Evolutionary conservation across 768 basidiomycete genomes (phyloP), one percentile per base, ranked within the genome.

Genomic region (Collybia nuda): DNA sequence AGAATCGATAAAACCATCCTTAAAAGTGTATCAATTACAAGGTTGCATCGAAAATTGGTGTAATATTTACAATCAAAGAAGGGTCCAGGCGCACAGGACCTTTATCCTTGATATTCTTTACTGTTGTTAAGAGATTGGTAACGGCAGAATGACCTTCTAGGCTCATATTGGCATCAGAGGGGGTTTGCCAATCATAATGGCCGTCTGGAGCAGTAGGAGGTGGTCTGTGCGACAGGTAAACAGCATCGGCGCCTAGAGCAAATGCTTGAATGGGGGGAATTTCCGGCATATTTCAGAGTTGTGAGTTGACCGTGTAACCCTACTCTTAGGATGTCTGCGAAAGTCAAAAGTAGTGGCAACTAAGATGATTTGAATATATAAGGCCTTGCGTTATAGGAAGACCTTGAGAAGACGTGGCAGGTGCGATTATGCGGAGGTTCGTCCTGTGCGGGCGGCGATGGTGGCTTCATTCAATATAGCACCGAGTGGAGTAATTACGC

Each of bases 181-280:
- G 56, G 8, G 69, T 65, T 55, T 77, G 64, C 60, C 66, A 72
- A 53, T 76, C 73, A 56, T 79, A 79, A 47, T 69, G 69, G 7
- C 76, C 77, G 51, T 76, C 74, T 5, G 72, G 71, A 5, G 77
- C 69, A 32, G 52, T 57, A 4, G 78, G 78, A 1, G 67, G 61
- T 19, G 69, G 58, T 6, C 77, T 66, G 6, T 56, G 56, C 8
- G 69, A 61, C 35, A 77, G 70, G 51, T 72, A 64, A 22, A 57
- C 56, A 14, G 63, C 57, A 50, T 76, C 75, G 1, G 68, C 65
- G 14, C 57, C 66, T 21, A 65, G 52, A 11, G 57, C 47, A 47
- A 67, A 57, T 2, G 54, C 62, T 54, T 67, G 58, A 24, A 57
- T 44, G 5, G 64, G 54, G 38, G 61, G 58, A 41, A 66, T 59